Conservation (phyloP, 176 grass and related monocot species). For the Oryza rufipogon region DNA sequence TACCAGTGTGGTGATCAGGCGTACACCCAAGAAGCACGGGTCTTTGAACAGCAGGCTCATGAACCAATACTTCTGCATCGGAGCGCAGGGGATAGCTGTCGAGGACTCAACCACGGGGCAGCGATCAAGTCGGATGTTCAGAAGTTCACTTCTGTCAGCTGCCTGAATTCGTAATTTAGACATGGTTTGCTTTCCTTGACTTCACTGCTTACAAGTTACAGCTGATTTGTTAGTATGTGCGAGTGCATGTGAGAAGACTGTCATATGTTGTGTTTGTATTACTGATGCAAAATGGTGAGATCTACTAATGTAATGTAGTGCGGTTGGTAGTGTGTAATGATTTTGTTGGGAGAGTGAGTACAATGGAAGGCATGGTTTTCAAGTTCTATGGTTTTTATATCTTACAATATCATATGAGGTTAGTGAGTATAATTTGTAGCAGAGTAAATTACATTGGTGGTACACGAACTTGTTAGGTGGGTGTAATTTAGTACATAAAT, state of each 20-base stretch:
- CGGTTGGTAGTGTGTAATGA: not conserved
- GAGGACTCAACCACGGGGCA: conserved; percentile 38
- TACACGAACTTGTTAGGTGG: too few species aligned
- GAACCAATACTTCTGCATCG: conserved; percentile 59
- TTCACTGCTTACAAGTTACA: conserved; percentile 1
- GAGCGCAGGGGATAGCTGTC: conserved; percentile 46
- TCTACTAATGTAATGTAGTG: conserved; percentile 28
- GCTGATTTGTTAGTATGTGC: conserved; percentile 4
- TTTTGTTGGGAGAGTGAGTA: not conserved
- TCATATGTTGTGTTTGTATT: not conserved
- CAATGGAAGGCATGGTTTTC: not conserved
- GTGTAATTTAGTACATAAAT: too few species aligned
- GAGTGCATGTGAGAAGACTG: not conserved
- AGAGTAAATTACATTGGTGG: too few species aligned
- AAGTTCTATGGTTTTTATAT: not conserved
- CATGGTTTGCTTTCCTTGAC: not conserved
- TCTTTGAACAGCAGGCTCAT: conserved; percentile 63
- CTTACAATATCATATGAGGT: too few species aligned
- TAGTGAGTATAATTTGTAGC: too few species aligned
- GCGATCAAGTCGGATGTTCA: conserved; percentile 39
- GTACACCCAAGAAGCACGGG: conserved; percentile 43
- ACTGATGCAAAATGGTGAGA: not conserved
- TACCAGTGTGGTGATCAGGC: conserved; percentile 34
- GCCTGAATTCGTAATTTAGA: conserved; percentile 38
- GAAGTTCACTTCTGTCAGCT: conserved; percentile 48